Evolutionary conservation across 768 basidiomycete species (phyloP), one percentile per base, ranked within the genome.

Genomic region (Mycena crocata): DNA sequence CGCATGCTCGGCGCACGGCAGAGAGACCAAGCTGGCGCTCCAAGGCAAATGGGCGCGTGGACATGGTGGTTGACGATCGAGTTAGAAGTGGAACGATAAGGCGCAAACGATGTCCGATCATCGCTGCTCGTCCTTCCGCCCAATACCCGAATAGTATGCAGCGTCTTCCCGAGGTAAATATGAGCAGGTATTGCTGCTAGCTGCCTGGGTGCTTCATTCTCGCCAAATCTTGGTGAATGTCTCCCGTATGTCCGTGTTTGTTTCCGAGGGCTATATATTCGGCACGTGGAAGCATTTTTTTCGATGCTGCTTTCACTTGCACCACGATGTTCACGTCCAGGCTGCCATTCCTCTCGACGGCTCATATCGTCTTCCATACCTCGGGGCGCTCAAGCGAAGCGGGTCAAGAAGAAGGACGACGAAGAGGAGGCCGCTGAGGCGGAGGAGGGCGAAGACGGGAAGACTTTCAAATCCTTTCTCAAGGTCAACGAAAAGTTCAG

Each of bases 1-100:
- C 82, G 75, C 93, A 96, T 5, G 96, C 96, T 39, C 96, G 81
- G 21, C 94, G 86, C 37, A 98, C 96, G 5, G 97, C 95, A 23
- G 91, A 86, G 59, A 98, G 80, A 12, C 95, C 96, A 64, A 98
- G 85, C 72, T 89, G 85, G 70, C 91, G 90, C 80, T 99, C 96
- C 44, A 82, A 72, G 1, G 86, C 80, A 73, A 89, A 90, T 57
- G 84, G 74, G 6, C 80, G 72, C 5, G 52, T 32, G n/a, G 89
- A 84, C 89, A 90, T 90, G 65, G 71, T 67, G 26, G 66, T 67
- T n/a, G 58, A 61, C n/a, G 62, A 68, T 69, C 70, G 72, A 65
- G 48, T 61, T 48, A 60, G 21, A 44, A 45, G 2, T 21, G 44
- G 34, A 14, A 66, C 14, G 8, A 66, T 66, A 21, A 48, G 24